Base-by-base conservation (phyloP, 495 filamentous ascomycete genomes). In the Apiosordaria backusii region DNA sequence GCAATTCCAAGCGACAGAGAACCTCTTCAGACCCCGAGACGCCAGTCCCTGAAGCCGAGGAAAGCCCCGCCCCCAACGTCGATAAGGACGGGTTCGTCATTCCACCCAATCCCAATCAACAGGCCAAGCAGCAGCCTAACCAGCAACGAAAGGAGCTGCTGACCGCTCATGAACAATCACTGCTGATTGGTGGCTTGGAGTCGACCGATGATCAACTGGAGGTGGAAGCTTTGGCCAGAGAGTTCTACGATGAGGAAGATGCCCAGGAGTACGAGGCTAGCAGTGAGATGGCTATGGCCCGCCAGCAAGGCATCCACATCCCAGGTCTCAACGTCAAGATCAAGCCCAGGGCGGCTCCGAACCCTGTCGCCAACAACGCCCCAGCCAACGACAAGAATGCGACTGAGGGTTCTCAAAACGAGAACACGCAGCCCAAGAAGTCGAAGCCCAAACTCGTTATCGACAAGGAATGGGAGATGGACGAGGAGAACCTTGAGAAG, bases 381-480 rank as follows among this genome's bases (percentile, higher is more conserved):
- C n/a, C 59, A 22, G 52, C 22, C n/a, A 18, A 10, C 10, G 23
- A 4, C 0, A 35, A 21, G 4, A 55, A 27, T 13, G 35, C 3
- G 4, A 23, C 27, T 16, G 54, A 45, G 35, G 35, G 9, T 15
- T 7, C 16, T 13, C 60, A 10, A 53, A 2, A 18, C 65, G 16
- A 40, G 70, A 29, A 58, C 59, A 15, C 62, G 66, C 29, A 54
- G 64, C 23, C 25, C 65, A 60, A 70, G 73, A 66, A 66, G 35
- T 3, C 35, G 35, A 71, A 62, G 23, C 60, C 54, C 21, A 62
- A 27, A 3, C 67, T 82, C 59, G 72, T 66, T 25, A 78, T 80
- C 62, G 75, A 82, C 45, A 72, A 80, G 2, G 81, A 77, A 54
- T 86, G 83, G 83, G 76, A 80, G 66, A 68, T 71, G 35, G 81